These are phyloP conservation scores for Aspergillus viridinutans DNA, from an alignment of 2,329 filamentous ascomycete genomes.

Conservation along the genomic window DNA sequence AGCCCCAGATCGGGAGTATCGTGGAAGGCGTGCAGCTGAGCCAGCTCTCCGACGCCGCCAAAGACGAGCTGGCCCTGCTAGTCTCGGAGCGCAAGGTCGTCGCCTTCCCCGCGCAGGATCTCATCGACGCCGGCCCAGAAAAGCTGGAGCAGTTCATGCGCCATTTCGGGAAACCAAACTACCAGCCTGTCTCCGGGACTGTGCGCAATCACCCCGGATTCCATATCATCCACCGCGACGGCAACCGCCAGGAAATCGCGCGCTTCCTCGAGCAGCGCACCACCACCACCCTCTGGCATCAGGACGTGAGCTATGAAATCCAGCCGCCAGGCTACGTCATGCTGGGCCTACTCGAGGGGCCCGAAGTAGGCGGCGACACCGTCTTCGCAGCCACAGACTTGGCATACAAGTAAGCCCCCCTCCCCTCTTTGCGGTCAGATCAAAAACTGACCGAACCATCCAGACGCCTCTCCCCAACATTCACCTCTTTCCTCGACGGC, in stretches of 20 bases:
- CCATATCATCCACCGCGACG: slow-evolving; percentile 45
- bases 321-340: slow-evolving; percentile 47
- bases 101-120: slow-evolving; percentile 50
- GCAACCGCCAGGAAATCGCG: slow-evolving; percentile 41
- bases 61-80: slow-evolving; percentile 56
- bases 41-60: slow-evolving; percentile 44
- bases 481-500: slow-evolving; percentile 37
- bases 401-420: slow-evolving; percentile 39
- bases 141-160: slow-evolving; percentile 43
- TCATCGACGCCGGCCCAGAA: slow-evolving; percentile 43
- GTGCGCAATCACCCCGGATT: slow-evolving; percentile 42
- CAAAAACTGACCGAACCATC: neutral
- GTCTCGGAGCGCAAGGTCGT: slow-evolving; percentile 63
- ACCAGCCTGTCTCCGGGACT: slow-evolving; percentile 43
- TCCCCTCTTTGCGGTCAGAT: neutral
- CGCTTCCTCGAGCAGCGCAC: slow-evolving; percentile 42
- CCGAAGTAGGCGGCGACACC: slow-evolving; percentile 49
- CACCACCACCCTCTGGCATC: slow-evolving; percentile 48
- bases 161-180: slow-evolving; percentile 45
- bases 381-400: slow-evolving; percentile 44
- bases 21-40: slow-evolving; percentile 46
- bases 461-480: slow-evolving; percentile 48
- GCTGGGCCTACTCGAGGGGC: slow-evolving; percentile 47
- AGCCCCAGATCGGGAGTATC: slow-evolving; percentile 41
- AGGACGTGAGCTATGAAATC: slow-evolving; percentile 48